These are phyloP conservation scores for Pyrenochaeta sp. DNA, from an alignment of 2,329 filamentous ascomycete genomes.

Conservation along the genomic window DNA sequence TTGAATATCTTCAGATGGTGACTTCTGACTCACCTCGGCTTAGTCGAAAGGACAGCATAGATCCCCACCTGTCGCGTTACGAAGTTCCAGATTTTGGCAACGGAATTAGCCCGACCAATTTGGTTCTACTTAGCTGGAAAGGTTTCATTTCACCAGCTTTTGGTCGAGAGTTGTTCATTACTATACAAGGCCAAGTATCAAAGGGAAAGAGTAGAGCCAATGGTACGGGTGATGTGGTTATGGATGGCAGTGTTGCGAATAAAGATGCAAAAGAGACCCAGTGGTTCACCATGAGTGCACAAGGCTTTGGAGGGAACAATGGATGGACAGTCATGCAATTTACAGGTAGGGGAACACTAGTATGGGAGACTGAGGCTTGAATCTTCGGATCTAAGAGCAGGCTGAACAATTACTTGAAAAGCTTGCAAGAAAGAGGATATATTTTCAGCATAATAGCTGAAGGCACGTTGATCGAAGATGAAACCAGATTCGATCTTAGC, in stretches of 20 bases:
- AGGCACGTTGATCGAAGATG: no score
- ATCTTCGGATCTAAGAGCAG: no score
- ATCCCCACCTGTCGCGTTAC: conserved; percentile 76
- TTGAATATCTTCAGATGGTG: conserved; percentile 80
- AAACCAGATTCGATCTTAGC: no score
- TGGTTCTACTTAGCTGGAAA: conserved; percentile 53
- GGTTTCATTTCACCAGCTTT: conserved; percentile 53
- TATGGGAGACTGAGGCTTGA: conserved; percentile 41
- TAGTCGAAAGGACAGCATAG: conserved; percentile 64
- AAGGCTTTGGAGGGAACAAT: conserved; percentile 36
- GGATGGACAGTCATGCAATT: conserved; percentile 46
- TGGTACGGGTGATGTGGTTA: conserved; percentile 17
- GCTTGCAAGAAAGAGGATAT: no score
- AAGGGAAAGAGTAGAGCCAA: conserved; percentile 17
- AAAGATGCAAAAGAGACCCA: conserved; percentile 16
- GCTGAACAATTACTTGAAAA: no score
- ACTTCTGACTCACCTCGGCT: conserved; percentile 73
- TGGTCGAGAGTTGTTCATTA: conserved; percentile 38
- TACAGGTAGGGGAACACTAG: conserved; percentile 40
- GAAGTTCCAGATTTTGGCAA: conserved; percentile 59
- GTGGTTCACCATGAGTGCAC: conserved; percentile 45
- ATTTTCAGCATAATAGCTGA: no score
- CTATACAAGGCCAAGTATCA: conserved; percentile 27
- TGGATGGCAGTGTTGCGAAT: conserved; percentile 10
- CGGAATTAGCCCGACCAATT: conserved; percentile 15